Evolutionary conservation across 805 yeast species (phyloP).

Genomic region (Candida fluviatilis): DNA sequence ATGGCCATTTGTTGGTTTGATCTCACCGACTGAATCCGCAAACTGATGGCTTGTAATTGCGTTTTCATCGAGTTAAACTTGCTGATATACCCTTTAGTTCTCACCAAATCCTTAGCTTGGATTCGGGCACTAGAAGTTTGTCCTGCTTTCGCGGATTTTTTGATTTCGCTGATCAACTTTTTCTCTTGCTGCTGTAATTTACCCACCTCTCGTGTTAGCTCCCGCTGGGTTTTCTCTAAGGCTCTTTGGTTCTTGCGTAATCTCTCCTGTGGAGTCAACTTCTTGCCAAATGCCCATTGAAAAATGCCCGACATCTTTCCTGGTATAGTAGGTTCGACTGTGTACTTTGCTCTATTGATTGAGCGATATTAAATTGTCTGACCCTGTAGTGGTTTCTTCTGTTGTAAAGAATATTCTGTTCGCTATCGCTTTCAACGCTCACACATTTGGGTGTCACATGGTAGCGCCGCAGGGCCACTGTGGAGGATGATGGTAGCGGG

Average conservation of each 20-base stretch:
- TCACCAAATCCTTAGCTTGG: constrained; percentile 90
- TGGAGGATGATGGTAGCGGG: too few species aligned
- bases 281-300: constrained; percentile 96
- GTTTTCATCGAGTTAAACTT: constrained; percentile 94
- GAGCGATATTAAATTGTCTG: too few species aligned
- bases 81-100: constrained; percentile 78
- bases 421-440: too few species aligned
- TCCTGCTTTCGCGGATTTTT: constrained; percentile 86
- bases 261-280: constrained; percentile 90
- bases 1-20: constrained; percentile 93
- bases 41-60: constrained; percentile 89
- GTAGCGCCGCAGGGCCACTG: too few species aligned
- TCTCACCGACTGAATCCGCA: constrained; percentile 88
- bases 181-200: constrained; percentile 91
- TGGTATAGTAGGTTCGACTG: too few species aligned
- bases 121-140: constrained; percentile 87
- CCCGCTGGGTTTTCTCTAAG: constrained; percentile 90
- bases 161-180: constrained; percentile 78
- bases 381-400: too few species aligned
- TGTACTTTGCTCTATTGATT: too few species aligned
- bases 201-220: constrained; percentile 79
- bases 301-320: constrained; percentile 36
- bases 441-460: too few species aligned
- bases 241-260: constrained; percentile 94
- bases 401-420: too few species aligned